These are phyloP conservation scores for Dactylellina cionopaga DNA, from an alignment of 2,329 filamentous ascomycete genomes.

Conservation along the genomic window DNA sequence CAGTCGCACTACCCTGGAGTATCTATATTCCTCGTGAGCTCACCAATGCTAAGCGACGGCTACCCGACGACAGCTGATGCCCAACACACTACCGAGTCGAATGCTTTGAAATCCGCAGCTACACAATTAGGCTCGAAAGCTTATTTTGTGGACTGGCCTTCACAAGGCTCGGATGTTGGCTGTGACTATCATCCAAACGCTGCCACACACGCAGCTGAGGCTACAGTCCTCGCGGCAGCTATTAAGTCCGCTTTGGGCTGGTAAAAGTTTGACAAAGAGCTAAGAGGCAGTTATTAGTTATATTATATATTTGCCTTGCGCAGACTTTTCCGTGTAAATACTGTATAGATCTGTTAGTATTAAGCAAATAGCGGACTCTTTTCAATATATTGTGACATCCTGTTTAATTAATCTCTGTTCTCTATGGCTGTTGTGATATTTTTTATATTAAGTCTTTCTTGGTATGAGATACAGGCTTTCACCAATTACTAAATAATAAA, in stretches of 20 bases:
- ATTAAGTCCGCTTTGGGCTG: constrained; percentile 54
- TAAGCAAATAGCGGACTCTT: no score
- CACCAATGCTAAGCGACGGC: constrained; percentile 61
- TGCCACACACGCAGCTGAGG: constrained; percentile 60
- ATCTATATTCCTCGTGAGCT: constrained; percentile 62
- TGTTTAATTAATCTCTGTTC: no score
- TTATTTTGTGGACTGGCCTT: constrained; percentile 62
- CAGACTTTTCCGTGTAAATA: no score
- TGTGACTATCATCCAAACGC: constrained; percentile 63
- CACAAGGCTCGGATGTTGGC: constrained; percentile 61
- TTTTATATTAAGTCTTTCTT: no score
- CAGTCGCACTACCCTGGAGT: constrained; percentile 60
- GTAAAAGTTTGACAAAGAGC: not conserved
- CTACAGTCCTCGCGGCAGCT: constrained; percentile 57
- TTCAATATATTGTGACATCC: no score
- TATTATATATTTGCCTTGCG: no score
- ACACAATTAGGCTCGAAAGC: constrained; percentile 58
- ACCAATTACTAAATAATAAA: no score
- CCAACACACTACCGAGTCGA: constrained; percentile 61
- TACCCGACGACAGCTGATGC: constrained; percentile 60
- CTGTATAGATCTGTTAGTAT: no score
- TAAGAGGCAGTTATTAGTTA: no score
- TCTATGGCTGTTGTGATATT: no score
- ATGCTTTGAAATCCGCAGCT: constrained; percentile 60
- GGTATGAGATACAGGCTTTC: no score